Percentiles rank a stretch among this genome's conserved stretches.
Conservation (phyloP, 345 rosid genomes). For the Jatropha curcas region DNA sequence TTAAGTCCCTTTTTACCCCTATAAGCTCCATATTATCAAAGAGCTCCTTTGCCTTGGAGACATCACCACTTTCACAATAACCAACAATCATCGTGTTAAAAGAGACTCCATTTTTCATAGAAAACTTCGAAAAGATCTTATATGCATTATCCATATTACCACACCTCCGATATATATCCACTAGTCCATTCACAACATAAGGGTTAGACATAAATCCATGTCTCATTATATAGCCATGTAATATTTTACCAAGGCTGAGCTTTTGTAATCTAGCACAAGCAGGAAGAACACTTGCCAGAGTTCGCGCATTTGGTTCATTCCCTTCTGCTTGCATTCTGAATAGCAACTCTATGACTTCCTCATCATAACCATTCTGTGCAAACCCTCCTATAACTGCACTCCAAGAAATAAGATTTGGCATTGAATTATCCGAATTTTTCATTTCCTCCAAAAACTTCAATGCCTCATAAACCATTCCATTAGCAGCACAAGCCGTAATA, state of each 20-base stretch:
- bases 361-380: slow-evolving; percentile 44
- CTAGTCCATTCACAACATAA: slow-evolving; percentile 57
- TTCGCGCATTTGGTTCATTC: slow-evolving; percentile 51
- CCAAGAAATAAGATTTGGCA: slow-evolving; percentile 61
- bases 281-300: slow-evolving; percentile 65
- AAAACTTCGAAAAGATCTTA: slow-evolving; percentile 49
- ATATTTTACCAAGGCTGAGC: slow-evolving; percentile 46
- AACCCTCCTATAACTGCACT: slow-evolving; percentile 65
- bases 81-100: slow-evolving; percentile 66
- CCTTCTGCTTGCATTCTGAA: slow-evolving; percentile 52
- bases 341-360: slow-evolving; percentile 43
- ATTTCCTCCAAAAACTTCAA: slow-evolving; percentile 42
- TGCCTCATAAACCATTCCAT: slow-evolving; percentile 30
- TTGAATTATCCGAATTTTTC: slow-evolving; percentile 25
- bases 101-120: slow-evolving; percentile 45
- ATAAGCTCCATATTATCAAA: slow-evolving; percentile 43
- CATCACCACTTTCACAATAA: slow-evolving; percentile 48
- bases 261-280: slow-evolving; percentile 59
- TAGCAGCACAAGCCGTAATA: slow-evolving; percentile 30
- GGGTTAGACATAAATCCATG: slow-evolving; percentile 45
- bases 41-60: slow-evolving; percentile 46
- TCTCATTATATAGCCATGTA: slow-evolving; percentile 55
- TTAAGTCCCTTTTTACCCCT: slow-evolving; percentile 42
- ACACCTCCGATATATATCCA: slow-evolving; percentile 63
- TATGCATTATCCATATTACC: slow-evolving; percentile 48